Conservation (phyloP, 1,284 basidiomycete species). For the Leccinum pachyderme region DNA sequence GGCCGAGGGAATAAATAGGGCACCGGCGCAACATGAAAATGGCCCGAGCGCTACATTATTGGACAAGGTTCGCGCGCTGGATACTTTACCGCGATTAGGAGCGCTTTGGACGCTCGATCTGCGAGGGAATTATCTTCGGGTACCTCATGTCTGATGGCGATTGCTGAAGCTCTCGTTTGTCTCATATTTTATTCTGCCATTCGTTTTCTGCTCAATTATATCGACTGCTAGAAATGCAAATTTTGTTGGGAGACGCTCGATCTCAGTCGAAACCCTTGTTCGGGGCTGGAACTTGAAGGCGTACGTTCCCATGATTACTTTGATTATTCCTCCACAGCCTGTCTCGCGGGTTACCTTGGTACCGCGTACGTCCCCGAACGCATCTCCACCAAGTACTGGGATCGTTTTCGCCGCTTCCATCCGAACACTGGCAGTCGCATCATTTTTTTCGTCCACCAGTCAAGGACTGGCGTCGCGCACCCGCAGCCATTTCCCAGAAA, state of each 20-base stretch:
- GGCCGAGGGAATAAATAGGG: no score
- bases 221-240: constrained; percentile 80
- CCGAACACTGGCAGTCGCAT: no score
- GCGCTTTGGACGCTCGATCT: constrained; percentile 85
- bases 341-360: constrained; percentile 21
- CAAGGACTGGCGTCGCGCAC: no score
- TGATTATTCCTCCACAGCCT: constrained; percentile 9
- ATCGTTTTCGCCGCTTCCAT: constrained; percentile 27
- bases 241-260: constrained; percentile 92
- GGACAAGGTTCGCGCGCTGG: constrained; percentile 80
- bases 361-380: constrained; percentile 30
- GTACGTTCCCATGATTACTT: constrained; percentile 42
- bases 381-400: constrained; percentile 19
- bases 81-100: constrained; percentile 66
- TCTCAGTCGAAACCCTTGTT: constrained; percentile 90
- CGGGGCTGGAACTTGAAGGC: constrained; percentile 84
- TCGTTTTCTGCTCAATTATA: neutral
- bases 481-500: no score
- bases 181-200: neutral
- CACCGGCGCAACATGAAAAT: constrained; percentile 34
- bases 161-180: constrained; percentile 87
- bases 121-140: constrained; percentile 81
- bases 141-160: constrained; percentile 66
- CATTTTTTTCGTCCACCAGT: no score
- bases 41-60: constrained; percentile 72